Conservation (phyloP, 2,329 filamentous ascomycete species). For the Zymoseptoria passerinii region DNA sequence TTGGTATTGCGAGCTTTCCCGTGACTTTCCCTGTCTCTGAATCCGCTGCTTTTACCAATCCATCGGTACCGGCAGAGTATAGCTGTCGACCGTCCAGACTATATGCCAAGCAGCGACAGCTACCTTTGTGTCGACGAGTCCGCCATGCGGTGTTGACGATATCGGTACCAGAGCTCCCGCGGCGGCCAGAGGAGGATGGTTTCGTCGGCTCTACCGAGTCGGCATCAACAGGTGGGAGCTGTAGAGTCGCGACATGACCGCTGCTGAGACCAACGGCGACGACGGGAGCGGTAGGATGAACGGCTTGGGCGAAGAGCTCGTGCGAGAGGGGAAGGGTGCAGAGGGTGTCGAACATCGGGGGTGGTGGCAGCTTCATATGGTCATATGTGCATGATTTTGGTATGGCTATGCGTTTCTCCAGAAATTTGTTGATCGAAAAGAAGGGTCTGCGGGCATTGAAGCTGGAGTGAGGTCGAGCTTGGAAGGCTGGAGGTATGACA, state of each 20-base stretch:
- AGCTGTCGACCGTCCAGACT: conserved; percentile 65
- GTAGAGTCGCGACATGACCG: conserved; percentile 79
- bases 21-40: conserved; percentile 57
- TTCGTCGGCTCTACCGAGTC: conserved; percentile 34
- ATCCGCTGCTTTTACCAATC: conserved; percentile 53
- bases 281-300: conserved; percentile 77
- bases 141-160: conserved; percentile 78
- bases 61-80: conserved; percentile 55
- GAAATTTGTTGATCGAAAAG: not conserved
- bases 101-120: conserved; percentile 75
- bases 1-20: conserved; percentile 73
- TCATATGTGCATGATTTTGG: not conserved
- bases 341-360: conserved; percentile 75
- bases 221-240: conserved; percentile 52
- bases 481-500: not conserved
- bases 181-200: conserved; percentile 10
- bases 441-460: not conserved
- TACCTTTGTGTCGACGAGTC: conserved; percentile 86
- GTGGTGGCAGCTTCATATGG: not conserved
- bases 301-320: conserved; percentile 79
- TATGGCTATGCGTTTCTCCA: not conserved
- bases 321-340: conserved; percentile 79
- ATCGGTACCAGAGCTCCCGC: conserved; percentile 55
- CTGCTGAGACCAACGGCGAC: conserved; percentile 77
- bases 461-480: not conserved